These are phyloP conservation scores for Rosa lucieae DNA, from an alignment of 306 rosid species.

Conservation along the genomic window DNA sequence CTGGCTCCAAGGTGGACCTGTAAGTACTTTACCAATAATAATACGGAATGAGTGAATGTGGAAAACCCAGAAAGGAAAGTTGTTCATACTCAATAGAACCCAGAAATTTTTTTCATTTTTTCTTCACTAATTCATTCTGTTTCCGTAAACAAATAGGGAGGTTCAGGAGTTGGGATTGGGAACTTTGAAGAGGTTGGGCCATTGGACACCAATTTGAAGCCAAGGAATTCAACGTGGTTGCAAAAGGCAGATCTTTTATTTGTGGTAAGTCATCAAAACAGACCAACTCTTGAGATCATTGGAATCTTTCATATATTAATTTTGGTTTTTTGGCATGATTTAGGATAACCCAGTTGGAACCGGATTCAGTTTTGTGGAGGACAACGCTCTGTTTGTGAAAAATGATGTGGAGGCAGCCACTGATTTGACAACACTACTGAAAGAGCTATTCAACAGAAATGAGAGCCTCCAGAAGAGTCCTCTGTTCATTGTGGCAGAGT, in stretches of 20 bases:
- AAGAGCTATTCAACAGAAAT: constrained; percentile 46
- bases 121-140: not conserved
- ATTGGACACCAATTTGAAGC: constrained; percentile 57
- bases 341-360: constrained; percentile 96
- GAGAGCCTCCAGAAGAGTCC: constrained; percentile 74
- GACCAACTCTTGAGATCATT: not conserved
- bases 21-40: constrained; percentile 26
- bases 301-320: not conserved
- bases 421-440: constrained; percentile 67
- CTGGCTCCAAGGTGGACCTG: constrained; percentile 99
- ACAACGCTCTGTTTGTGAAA: constrained; percentile 48
- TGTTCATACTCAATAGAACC: not conserved
- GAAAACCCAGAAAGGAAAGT: not conserved
- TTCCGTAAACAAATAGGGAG: constrained; percentile 44
- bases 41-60: not conserved
- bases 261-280: constrained; percentile 45
- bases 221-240: constrained; percentile 80
- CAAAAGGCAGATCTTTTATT: constrained; percentile 67
- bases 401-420: constrained; percentile 75
- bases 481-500: constrained; percentile 76
- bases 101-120: not conserved
- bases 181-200: constrained; percentile 87
- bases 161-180: constrained; percentile 89
- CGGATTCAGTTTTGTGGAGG: constrained; percentile 86
- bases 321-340: not conserved